Percentiles rank a stretch among this genome's conserved stretches.
phyloP scores from a whole-genome alignment of 2,329 filamentous ascomycete species.

The Xylariaceae sp. region DNA sequence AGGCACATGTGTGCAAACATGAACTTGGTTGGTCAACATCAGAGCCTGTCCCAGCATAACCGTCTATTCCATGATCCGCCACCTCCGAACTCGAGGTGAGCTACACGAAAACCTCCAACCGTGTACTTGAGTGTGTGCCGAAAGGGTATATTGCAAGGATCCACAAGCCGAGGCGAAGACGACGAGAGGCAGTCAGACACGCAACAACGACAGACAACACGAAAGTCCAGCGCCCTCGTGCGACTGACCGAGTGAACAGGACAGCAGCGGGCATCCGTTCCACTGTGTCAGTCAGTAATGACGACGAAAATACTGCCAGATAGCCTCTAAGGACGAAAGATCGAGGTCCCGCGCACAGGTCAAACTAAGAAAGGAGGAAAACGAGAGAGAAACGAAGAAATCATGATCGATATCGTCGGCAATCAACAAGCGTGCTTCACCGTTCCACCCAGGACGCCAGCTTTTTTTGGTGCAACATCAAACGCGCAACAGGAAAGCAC shows the following conservation, averaged over 20 bases:
- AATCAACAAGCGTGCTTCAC: slow-evolving; percentile 24
- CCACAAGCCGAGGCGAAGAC: slow-evolving; percentile 15
- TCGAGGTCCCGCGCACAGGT: slow-evolving; percentile 14
- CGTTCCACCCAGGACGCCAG: slow-evolving; percentile 22
- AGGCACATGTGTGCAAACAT: slow-evolving; percentile 17
- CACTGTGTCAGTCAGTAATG: slow-evolving; percentile 18
- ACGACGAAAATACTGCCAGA: slow-evolving; percentile 23
- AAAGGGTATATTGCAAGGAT: slow-evolving; percentile 25
- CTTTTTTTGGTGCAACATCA: slow-evolving; percentile 26
- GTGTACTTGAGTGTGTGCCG: slow-evolving; percentile 18
- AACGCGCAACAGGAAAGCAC: slow-evolving; percentile 24
- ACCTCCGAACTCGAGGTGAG: slow-evolving; percentile 15
- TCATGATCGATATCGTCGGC: slow-evolving; percentile 26
- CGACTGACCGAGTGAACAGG: neutral
- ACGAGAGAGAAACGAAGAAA: slow-evolving; percentile 12
- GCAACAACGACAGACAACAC: slow-evolving; percentile 9
- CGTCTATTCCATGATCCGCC: slow-evolving; percentile 18
- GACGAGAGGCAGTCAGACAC: slow-evolving; percentile 7
- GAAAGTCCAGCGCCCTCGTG: slow-evolving; percentile 5
- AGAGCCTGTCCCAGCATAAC: slow-evolving; percentile 21
- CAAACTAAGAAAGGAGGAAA: slow-evolving; percentile 15
- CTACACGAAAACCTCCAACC: slow-evolving; percentile 16
- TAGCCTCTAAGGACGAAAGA: slow-evolving; percentile 20
- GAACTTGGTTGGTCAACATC: slow-evolving; percentile 15
- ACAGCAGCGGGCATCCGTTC: slow-evolving; percentile 11